phyloP scores from a whole-genome alignment of 345 rosid species.

The Bruguiera gymnorhiza region DNA sequence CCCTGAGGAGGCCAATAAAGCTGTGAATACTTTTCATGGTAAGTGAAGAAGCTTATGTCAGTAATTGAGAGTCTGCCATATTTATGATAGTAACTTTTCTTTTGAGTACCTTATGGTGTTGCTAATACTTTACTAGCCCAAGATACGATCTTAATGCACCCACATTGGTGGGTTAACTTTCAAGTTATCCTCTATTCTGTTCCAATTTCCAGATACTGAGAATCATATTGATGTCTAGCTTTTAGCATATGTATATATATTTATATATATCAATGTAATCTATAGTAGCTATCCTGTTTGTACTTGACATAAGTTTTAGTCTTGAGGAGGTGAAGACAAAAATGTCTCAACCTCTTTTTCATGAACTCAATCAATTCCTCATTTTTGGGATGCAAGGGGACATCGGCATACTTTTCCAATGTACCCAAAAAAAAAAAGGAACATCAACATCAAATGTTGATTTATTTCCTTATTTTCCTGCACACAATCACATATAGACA shows the following conservation, averaged over 20 bases:
- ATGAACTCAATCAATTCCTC: background rate
- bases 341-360: no score
- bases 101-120: background rate
- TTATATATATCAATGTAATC: no score
- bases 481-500: no score
- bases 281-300: no score
- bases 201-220: background rate
- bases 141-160: no score
- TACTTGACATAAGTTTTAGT: background rate
- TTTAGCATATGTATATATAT: background rate
- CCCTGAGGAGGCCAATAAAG: slow-evolving; percentile 60
- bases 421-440: no score
- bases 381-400: background rate
- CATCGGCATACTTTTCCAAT: background rate
- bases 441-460: background rate
- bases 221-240: background rate
- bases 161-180: no score
- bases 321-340: no score
- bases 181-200: no score
- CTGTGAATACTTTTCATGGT: slow-evolving; percentile 57
- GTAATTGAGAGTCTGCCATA: background rate
- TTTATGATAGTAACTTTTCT: background rate
- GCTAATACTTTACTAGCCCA: no score
- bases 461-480: background rate
- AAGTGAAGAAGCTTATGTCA: slow-evolving; percentile 11